Conservation (phyloP, 345 rosid species). For the Barbarea vulgaris region DNA sequence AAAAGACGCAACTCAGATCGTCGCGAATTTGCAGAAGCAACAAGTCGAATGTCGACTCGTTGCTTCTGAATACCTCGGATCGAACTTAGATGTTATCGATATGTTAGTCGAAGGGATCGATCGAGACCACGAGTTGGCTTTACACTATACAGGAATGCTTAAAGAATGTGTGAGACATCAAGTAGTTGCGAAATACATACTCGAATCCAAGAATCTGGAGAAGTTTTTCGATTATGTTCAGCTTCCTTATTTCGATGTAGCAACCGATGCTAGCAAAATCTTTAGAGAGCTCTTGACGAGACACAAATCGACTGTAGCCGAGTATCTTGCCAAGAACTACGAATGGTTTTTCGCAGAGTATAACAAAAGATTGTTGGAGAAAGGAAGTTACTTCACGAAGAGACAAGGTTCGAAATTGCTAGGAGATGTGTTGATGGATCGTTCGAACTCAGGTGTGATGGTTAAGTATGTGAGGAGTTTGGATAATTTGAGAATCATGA, state of each 20-base stretch:
- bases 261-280: constrained; percentile 92
- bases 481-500: constrained; percentile 84
- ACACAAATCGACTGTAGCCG: constrained; percentile 93
- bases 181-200: constrained; percentile 77
- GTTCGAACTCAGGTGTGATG: constrained; percentile 87
- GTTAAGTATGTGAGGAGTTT: constrained; percentile 78
- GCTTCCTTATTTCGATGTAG: constrained; percentile 87
- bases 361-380: constrained; percentile 84
- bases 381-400: constrained; percentile 81
- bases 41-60: constrained; percentile 78
- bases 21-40: constrained; percentile 91
- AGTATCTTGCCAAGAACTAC: constrained; percentile 81
- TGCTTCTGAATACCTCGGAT: constrained; percentile 88
- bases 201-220: constrained; percentile 71
- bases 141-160: constrained; percentile 94
- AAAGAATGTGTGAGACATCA: constrained; percentile 97
- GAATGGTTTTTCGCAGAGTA: constrained; percentile 88
- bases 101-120: constrained; percentile 58
- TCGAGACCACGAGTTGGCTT: constrained; percentile 63
- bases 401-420: constrained; percentile 85
- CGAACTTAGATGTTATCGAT: constrained; percentile 79
- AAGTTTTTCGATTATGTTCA: constrained; percentile 84
- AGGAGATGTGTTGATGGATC: constrained; percentile 86
- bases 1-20: constrained; percentile 95
- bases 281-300: constrained; percentile 91